These are phyloP conservation scores for Candida namnaoensis DNA, from an alignment of 805 yeast species.

Conservation along the genomic window DNA sequence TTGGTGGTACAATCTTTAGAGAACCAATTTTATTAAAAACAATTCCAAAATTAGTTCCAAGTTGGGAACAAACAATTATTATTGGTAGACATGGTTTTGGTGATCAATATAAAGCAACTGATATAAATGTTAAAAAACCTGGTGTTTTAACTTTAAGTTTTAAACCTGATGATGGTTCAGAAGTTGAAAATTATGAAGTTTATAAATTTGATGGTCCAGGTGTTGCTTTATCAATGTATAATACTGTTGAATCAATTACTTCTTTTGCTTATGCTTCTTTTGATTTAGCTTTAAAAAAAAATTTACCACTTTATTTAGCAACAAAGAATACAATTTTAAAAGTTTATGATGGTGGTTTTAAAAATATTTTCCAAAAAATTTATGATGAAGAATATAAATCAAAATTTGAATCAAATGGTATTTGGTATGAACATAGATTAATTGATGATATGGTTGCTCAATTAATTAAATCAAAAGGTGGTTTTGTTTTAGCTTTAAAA, in stretches of 20 bases:
- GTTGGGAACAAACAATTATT: conserved; percentile 92
- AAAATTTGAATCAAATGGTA: conserved; percentile 69
- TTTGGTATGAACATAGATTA: conserved; percentile 94
- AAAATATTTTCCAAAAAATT: conserved; percentile 81
- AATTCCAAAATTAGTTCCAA: conserved; percentile 82
- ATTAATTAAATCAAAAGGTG: conserved; percentile 94
- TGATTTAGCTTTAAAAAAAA: conserved; percentile 73
- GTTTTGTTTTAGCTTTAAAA: conserved; percentile 91
- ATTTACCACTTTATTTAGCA: conserved; percentile 74
- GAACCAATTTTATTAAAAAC: conserved; percentile 90
- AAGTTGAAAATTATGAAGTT: conserved; percentile 47
- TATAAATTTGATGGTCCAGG: conserved; percentile 59
- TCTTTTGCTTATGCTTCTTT: conserved; percentile 94
- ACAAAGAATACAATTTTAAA: conserved; percentile 94
- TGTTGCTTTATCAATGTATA: conserved; percentile 90
- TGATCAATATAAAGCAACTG: conserved; percentile 94
- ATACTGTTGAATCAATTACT: conserved; percentile 82
- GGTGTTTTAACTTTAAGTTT: conserved; percentile 75
- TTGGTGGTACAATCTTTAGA: conserved; percentile 95
- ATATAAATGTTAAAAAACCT: conserved; percentile 67
- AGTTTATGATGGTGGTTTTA: conserved; percentile 90
- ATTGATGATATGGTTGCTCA: conserved; percentile 99
- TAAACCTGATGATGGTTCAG: conserved; percentile 60
- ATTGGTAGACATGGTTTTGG: conserved; percentile 98
- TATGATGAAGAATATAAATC: conserved; percentile 63